Percentiles rank a stretch among this genome's conserved stretches.
Evolutionary conservation across 2,329 filamentous ascomycete species (phyloP).

Genomic region (Botrytis byssoidea): DNA sequence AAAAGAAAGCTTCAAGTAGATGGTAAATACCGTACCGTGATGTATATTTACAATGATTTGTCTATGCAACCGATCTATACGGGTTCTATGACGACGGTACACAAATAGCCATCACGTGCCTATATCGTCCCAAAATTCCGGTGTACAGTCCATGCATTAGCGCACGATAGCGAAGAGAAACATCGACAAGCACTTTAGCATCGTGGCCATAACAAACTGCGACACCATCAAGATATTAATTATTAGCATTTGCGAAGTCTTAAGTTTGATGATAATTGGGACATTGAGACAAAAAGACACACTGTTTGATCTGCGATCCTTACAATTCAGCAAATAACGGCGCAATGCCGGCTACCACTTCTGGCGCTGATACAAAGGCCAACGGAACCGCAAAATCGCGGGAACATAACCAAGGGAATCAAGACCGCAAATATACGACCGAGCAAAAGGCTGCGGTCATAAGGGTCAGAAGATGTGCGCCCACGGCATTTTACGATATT

Average conservation of each 20-base stretch:
- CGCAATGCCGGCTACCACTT: conserved; percentile 43
- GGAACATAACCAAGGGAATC: conserved; percentile 57
- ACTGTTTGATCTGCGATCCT: conserved; percentile 2
- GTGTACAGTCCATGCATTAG: conserved; percentile 15
- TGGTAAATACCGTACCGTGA: background rate
- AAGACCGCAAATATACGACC: conserved; percentile 71
- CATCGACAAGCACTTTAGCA: conserved; percentile 11
- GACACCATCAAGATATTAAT: background rate
- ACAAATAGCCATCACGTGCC: conserved; percentile 10
- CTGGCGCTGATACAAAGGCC: conserved; percentile 42
- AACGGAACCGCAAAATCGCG: conserved; percentile 43
- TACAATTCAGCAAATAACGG: conserved; percentile 6
- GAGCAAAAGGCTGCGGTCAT: conserved; percentile 92
- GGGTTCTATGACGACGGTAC: conserved; percentile 3
- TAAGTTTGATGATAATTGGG: background rate
- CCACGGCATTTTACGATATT: conserved; percentile 96
- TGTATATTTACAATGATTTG: background rate
- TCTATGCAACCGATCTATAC: background rate
- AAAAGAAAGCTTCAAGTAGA: background rate
- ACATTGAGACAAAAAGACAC: background rate
- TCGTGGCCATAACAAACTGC: conserved; percentile 27
- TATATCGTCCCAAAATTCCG: background rate
- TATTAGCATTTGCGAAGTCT: background rate
- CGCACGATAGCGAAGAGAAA: conserved; percentile 18
- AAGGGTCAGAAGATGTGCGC: conserved; percentile 77